These are phyloP conservation scores for Suaeda aralocaspica DNA, from an alignment of 148 eudicot genomes.

Conservation along the genomic window DNA sequence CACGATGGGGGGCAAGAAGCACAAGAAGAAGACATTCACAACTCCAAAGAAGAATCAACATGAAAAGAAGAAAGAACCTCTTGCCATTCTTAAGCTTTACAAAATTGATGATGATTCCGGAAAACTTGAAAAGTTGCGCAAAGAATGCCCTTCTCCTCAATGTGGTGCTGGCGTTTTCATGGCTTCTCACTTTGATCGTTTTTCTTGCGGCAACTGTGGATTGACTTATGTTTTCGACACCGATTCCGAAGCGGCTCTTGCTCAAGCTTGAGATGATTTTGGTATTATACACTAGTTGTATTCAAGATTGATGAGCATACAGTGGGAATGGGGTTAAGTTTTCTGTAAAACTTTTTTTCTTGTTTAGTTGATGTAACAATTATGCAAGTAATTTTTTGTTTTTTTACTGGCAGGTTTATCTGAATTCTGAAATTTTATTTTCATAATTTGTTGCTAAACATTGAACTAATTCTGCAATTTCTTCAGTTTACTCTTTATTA, in stretches of 20 bases:
- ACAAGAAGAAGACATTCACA: conserved; percentile 26
- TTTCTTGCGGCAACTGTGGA: conserved; percentile 21
- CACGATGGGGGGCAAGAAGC: conserved; percentile 17
- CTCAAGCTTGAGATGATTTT: not conserved
- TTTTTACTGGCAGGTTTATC: too few species aligned
- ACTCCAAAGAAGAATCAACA: conserved; percentile 26
- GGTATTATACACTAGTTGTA: too few species aligned
- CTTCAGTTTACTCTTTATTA: too few species aligned
- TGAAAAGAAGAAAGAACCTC: conserved; percentile 24
- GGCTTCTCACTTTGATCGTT: conserved; percentile 18
- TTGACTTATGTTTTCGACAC: not conserved
- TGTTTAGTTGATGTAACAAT: too few species aligned
- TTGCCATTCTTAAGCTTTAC: conserved; percentile 17
- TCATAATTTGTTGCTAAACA: too few species aligned
- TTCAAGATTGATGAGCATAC: too few species aligned
- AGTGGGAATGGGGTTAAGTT: too few species aligned
- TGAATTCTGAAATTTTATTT: too few species aligned
- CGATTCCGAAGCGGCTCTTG: not conserved
- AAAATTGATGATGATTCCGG: not conserved
- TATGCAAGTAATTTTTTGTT: too few species aligned
- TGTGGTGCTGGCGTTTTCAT: conserved; percentile 21
- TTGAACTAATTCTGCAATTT: too few species aligned
- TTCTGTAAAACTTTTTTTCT: too few species aligned
- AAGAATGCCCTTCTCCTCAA: conserved; percentile 13
- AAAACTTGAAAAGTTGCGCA: not conserved